Base-by-base conservation (phyloP, 2,329 filamentous ascomycete species). In the Curvularia eragrostidis region DNA sequence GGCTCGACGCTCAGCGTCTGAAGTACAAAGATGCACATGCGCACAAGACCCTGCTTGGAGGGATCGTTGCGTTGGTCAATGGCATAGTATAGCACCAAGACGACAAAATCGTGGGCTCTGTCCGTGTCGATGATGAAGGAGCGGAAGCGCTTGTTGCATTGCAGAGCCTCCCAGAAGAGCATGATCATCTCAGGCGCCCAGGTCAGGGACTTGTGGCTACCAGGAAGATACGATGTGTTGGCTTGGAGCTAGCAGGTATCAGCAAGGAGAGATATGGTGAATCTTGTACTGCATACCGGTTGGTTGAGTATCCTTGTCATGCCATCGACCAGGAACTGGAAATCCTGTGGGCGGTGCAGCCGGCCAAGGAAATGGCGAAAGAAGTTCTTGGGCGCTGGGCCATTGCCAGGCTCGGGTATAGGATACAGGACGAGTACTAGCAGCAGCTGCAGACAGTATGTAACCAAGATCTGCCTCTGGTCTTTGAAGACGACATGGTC, bases 51-150 rank as follows among this genome's bases (percentile, higher is more conserved):
- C 76, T 97, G 93, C 75, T 94, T 96, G 1, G 93, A 88, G 19
- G 90, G 81, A 71, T 98, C 94, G 41, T 87, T 86, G 72, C 92
- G 93, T 76, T 95, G 90, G 73, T 97, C 93, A 46, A 97, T 87
- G 4, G 93, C 92, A 74, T 98, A 97, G 78, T 96, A 99, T 3
- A 98, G 80, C 39, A 96, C 88, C 19, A 98, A 82, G 12, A 98
- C 87, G 50, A 97, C 84, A 77, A 98, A 97, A 74, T 99, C 95
- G 70, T 97, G 91, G 0, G 91, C 91, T 52, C 94, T 85, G 72
- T 95, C 92, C 0, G 95, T 98, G 68, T 99, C 95, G 62, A 98
- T 94, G 70, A 99, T 95, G 77, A 97, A 99, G 1, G 93, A 92
- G 30, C 95, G 86, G 79, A 99, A 99, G 58, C 94, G 86, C 79